Conservation (phyloP, 768 basidiomycete species). For the Suillus brevipes region DNA sequence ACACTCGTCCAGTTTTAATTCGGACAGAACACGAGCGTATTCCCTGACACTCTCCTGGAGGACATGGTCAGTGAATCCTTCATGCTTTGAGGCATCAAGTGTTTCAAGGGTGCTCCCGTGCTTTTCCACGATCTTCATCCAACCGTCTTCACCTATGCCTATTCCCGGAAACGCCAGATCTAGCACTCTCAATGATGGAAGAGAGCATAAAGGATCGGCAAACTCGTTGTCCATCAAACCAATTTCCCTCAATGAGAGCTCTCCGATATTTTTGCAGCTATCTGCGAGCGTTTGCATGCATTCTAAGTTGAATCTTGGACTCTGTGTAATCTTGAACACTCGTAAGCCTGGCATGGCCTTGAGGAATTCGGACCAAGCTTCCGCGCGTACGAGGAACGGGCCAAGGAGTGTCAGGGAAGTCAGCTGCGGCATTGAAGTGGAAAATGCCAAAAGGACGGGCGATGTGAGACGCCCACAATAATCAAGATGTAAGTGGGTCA, state of each 20-base stretch:
- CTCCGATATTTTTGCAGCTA: constrained; percentile 52
- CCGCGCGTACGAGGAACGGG: constrained; percentile 77
- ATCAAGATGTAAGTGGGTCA: constrained; percentile 77
- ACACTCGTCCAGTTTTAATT: constrained; percentile 56
- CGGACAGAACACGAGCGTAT: constrained; percentile 46
- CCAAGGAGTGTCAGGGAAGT: constrained; percentile 78
- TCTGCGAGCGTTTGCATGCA: constrained; percentile 61
- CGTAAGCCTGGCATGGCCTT: constrained; percentile 59
- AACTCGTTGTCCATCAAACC: constrained; percentile 70
- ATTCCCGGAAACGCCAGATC: constrained; percentile 68
- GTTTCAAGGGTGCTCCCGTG: constrained; percentile 57
- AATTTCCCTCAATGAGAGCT: constrained; percentile 78
- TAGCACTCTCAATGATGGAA: constrained; percentile 49
- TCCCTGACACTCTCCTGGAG: constrained; percentile 60
- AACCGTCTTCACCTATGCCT: constrained; percentile 54
- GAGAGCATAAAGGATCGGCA: constrained; percentile 46
- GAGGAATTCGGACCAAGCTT: constrained; percentile 79
- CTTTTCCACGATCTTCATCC: constrained; percentile 53
- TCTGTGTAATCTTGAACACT: constrained; percentile 79
- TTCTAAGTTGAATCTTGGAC: constrained; percentile 78
- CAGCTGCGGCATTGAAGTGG: constrained; percentile 62
- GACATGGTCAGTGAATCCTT: constrained; percentile 57
- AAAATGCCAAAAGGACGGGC: constrained; percentile 57
- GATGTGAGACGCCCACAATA: constrained; percentile 84
- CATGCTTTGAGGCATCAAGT: constrained; percentile 74